These are phyloP conservation scores for Casaregolazyma suthepensis DNA, from an alignment of 1,139 yeast species.

Conservation along the genomic window DNA sequence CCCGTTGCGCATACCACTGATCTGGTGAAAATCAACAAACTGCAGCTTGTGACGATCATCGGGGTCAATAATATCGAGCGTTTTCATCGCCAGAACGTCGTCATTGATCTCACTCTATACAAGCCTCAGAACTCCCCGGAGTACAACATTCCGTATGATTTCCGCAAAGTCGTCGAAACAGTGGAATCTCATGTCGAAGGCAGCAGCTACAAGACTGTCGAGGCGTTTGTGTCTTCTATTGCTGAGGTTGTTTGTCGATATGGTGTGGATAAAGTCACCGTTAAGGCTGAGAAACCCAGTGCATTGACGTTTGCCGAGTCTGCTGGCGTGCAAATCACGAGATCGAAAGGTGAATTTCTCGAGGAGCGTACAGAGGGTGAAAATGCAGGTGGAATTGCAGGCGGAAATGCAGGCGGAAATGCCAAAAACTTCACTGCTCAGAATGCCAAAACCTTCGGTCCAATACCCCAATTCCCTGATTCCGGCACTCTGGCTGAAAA, in stretches of 20 bases:
- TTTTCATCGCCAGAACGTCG: constrained; percentile 66
- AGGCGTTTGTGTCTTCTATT: constrained; percentile 74
- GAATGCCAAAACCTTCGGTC: not conserved
- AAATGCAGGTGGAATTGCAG: constrained; percentile 1
- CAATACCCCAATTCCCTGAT: constrained; percentile 20
- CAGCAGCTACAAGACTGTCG: constrained; percentile 84
- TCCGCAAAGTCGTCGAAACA: constrained; percentile 28
- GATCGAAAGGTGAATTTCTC: constrained; percentile 39
- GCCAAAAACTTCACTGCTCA: too few relatives aligned
- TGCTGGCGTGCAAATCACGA: constrained; percentile 74
- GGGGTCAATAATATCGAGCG: constrained; percentile 93
- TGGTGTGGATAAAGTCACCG: constrained; percentile 41
- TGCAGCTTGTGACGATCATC: constrained; percentile 65
- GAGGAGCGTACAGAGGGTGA: constrained; percentile 6
- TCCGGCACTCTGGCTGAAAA: constrained; percentile 16
- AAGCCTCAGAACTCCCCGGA: constrained; percentile 21
- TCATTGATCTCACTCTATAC: constrained; percentile 48
- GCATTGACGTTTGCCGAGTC: constrained; percentile 84
- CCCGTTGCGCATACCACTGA: constrained; percentile 34
- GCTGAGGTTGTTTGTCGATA: constrained; percentile 54
- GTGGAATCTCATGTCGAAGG: constrained; percentile 54
- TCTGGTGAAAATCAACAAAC: constrained; percentile 43
- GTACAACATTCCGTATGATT: constrained; percentile 27
- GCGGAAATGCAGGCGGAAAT: not conserved
- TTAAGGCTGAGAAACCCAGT: constrained; percentile 74